Evolutionary conservation across 2,329 filamentous ascomycete genomes (phyloP).

Genomic region (Venturia oleaginea): DNA sequence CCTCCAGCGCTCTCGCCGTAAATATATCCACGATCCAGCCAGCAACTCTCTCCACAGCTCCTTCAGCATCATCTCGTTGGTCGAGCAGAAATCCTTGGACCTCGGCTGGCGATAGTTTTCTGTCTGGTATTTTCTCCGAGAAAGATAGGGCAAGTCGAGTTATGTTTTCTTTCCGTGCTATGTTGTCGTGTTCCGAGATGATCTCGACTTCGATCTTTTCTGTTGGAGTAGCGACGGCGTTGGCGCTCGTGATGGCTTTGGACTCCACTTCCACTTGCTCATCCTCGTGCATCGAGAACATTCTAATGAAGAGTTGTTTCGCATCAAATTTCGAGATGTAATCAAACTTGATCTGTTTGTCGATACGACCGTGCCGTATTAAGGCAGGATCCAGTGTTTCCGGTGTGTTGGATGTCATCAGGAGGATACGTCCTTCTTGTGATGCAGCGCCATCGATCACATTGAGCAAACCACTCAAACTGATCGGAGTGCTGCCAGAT

Average conservation of each 20-base stretch:
- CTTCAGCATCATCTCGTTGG: not conserved
- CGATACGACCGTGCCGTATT: constrained; percentile 54
- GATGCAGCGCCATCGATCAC: constrained; percentile 20
- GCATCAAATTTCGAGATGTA: constrained; percentile 33
- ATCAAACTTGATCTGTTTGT: constrained; percentile 55
- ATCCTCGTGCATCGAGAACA: constrained; percentile 16
- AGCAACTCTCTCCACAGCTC: not conserved
- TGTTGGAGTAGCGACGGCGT: not conserved
- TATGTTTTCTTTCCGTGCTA: constrained; percentile 12
- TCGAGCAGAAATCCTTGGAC: constrained; percentile 17
- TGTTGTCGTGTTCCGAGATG: no score
- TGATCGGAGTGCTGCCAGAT: not conserved
- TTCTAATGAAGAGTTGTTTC: constrained; percentile 31
- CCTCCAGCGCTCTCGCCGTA: not conserved
- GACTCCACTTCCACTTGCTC: not conserved
- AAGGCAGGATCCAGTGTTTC: constrained; percentile 20
- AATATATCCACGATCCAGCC: not conserved
- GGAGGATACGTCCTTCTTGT: constrained; percentile 20
- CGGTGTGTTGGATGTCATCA: constrained; percentile 23
- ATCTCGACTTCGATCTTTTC: not conserved
- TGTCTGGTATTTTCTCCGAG: constrained; percentile 20
- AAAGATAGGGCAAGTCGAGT: constrained; percentile 21
- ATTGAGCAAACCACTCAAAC: constrained; percentile 20
- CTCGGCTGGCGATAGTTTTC: constrained; percentile 24
- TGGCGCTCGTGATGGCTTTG: not conserved